A percentile compares a stretch with the other conserved stretches of the same genome.
These are phyloP conservation scores for Corymbia maculata DNA, from an alignment of 345 rosid genomes.

Conservation along the genomic window DNA sequence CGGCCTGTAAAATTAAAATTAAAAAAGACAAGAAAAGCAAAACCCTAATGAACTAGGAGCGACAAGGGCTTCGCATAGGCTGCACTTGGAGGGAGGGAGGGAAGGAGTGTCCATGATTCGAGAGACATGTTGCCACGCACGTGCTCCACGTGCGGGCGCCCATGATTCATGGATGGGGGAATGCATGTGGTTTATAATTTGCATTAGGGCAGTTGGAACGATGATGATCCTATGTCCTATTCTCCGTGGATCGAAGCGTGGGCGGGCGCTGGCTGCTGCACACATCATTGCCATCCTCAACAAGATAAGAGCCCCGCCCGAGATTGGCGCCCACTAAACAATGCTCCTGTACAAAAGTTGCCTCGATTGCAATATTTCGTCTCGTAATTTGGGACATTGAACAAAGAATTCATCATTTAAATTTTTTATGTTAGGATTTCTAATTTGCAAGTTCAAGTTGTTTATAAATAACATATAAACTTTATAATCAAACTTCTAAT, in stretches of 20 bases:
- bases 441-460: too few species aligned
- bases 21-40: neutral
- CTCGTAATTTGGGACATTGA: neutral
- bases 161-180: neutral
- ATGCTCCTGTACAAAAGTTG: neutral
- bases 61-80: neutral
- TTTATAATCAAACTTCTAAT: too few species aligned
- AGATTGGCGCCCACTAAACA: neutral
- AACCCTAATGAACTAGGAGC: neutral
- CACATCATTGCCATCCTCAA: neutral
- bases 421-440: neutral
- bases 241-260: neutral
- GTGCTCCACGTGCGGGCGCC: neutral
- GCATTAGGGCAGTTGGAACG: neutral
- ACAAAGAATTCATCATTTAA: neutral
- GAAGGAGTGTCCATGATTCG: neutral
- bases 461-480: too few species aligned
- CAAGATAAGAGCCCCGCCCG: neutral
- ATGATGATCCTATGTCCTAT: neutral
- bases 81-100: neutral
- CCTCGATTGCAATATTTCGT: neutral
- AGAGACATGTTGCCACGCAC: neutral
- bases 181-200: neutral
- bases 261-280: neutral
- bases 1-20: neutral